A percentile compares a stretch with the other conserved stretches of the same genome.
phyloP scores from a whole-genome alignment of 768 basidiomycete species.

The Asterophora lycoperdoides region DNA sequence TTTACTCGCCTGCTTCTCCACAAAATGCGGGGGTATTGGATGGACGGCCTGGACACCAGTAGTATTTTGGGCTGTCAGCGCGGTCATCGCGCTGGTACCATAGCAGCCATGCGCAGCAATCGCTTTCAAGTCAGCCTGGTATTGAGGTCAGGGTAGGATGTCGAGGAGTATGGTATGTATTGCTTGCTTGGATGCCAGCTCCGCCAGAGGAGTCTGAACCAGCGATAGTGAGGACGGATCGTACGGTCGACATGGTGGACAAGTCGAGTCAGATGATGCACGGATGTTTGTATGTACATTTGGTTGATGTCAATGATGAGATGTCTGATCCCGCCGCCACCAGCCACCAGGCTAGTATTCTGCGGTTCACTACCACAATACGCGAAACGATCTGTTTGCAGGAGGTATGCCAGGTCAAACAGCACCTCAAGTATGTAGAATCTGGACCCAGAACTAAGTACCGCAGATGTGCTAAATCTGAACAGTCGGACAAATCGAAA shows the following conservation, averaged over 20 bases:
- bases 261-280: too few relatives aligned
- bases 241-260: not conserved
- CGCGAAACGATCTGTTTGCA: too few relatives aligned
- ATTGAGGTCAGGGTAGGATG: not conserved
- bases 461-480: too few relatives aligned
- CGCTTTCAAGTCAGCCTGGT: constrained; percentile 81
- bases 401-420: too few relatives aligned
- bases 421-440: too few relatives aligned
- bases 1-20: constrained; percentile 63
- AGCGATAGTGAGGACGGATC: constrained; percentile 62
- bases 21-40: constrained; percentile 62
- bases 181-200: constrained; percentile 78
- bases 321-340: not conserved
- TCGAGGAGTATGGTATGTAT: too few relatives aligned
- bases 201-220: constrained; percentile 83
- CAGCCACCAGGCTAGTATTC: too few relatives aligned
- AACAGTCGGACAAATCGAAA: too few relatives aligned
- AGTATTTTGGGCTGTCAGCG: constrained; percentile 88
- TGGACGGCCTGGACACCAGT: constrained; percentile 75
- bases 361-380: too few relatives aligned
- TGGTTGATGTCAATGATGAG: too few relatives aligned
- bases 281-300: too few relatives aligned
- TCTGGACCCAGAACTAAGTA: too few relatives aligned
- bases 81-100: constrained; percentile 79
- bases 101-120: constrained; percentile 77